A percentile compares a stretch with the other conserved stretches of the same genome.
These are phyloP conservation scores for Cyphellophora attinorum DNA, from an alignment of 2,329 filamentous ascomycete genomes.

Conservation along the genomic window DNA sequence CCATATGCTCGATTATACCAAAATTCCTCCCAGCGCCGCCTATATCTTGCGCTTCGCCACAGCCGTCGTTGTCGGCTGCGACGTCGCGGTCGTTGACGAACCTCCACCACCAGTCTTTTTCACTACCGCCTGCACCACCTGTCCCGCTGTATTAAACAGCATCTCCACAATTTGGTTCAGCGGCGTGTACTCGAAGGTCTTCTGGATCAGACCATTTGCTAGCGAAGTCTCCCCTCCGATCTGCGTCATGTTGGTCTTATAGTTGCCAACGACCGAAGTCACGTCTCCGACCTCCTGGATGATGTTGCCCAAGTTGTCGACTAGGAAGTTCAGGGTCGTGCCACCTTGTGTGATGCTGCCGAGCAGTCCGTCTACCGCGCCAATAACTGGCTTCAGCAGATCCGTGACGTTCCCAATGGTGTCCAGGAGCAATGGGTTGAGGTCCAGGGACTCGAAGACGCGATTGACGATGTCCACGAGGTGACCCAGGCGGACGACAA, in stretches of 20 bases:
- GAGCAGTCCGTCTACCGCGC: slow-evolving; percentile 49
- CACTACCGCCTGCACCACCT: slow-evolving; percentile 41
- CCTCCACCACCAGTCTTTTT: slow-evolving; percentile 6
- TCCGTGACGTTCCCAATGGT: slow-evolving; percentile 45
- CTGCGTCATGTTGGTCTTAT: slow-evolving; percentile 49
- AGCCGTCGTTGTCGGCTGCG: slow-evolving; percentile 4
- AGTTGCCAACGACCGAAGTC: slow-evolving; percentile 49
- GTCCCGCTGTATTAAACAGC: slow-evolving; percentile 44
- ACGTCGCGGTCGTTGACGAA: slow-evolving; percentile 3
- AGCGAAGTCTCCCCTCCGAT: slow-evolving; percentile 21
- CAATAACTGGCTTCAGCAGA: slow-evolving; percentile 44
- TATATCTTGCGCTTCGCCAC: too few species aligned
- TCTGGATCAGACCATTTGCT: slow-evolving; percentile 29
- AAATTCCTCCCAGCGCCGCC: too few species aligned
- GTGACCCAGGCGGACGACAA: slow-evolving; percentile 51
- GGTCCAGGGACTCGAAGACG: slow-evolving; percentile 48
- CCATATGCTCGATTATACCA: too few species aligned
- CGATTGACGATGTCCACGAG: slow-evolving; percentile 53
- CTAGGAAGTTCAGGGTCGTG: slow-evolving; percentile 44
- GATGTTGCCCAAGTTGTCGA: slow-evolving; percentile 55
- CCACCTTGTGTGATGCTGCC: slow-evolving; percentile 50
- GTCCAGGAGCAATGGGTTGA: slow-evolving; percentile 52
- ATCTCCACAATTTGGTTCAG: slow-evolving; percentile 46
- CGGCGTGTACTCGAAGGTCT: slow-evolving; percentile 43
- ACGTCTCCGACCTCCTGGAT: slow-evolving; percentile 49